Evolutionary conservation across 345 rosid species (phyloP).

Genomic region (thale cress (Arabidopsis thaliana)): TAIR10.1 NC_003076.8:15616001-15616500

Average conservation of each 20-base stretch:
- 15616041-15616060: neutral
- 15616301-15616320: slow-evolving; percentile 27
- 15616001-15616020: neutral
- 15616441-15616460: neutral
- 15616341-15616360: neutral
- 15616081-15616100: slow-evolving; percentile 1
- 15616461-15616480: neutral
- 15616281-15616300: slow-evolving; percentile 16
- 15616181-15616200: neutral
- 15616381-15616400: slow-evolving; percentile 13
- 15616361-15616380: slow-evolving; percentile 1
- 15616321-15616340: slow-evolving; percentile 12
- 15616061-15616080: slow-evolving; percentile 6
- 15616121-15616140: slow-evolving; percentile 10
- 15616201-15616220: slow-evolving; percentile 24
- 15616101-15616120: neutral
- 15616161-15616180: neutral
- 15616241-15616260: neutral
- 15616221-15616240: slow-evolving; percentile 16
- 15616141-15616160: neutral
- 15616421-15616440: slow-evolving; percentile 9
- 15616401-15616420: slow-evolving; percentile 7
- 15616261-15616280: slow-evolving; percentile 29
- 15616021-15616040: neutral
- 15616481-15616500: neutral